Evolutionary conservation across 192 early-diverging fungal genomes (phyloP).

Genomic region (Helicostylum pulchrum): DNA sequence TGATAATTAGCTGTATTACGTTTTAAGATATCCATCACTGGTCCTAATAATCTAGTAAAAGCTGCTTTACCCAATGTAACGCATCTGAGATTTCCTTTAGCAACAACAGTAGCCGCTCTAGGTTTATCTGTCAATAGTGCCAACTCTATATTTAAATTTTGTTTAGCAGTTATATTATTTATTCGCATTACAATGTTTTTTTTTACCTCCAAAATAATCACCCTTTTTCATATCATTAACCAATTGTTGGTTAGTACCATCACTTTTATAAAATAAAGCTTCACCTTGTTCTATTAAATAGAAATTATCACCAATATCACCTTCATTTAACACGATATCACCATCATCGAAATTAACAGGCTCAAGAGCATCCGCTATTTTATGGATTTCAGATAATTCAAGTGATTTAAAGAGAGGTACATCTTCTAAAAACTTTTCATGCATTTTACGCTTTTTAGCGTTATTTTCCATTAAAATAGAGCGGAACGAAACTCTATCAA

Average conservation of each 20-base stretch:
- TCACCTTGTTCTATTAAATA: slow-evolving; percentile 68
- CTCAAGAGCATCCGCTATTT: slow-evolving; percentile 72
- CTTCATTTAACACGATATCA: slow-evolving; percentile 60
- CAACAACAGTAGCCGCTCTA: slow-evolving; percentile 81
- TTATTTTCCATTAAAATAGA: slow-evolving; percentile 32
- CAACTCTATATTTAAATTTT: slow-evolving; percentile 60
- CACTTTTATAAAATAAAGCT: slow-evolving; percentile 35
- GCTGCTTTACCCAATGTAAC: slow-evolving; percentile 91
- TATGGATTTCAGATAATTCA: slow-evolving; percentile 50
- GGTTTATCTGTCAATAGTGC: slow-evolving; percentile 90
- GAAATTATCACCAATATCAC: slow-evolving; percentile 65
- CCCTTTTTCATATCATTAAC: slow-evolving; percentile 45
- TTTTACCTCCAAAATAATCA: slow-evolving; percentile 77
- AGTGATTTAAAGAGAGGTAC: slow-evolving; percentile 32
- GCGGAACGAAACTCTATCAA: slow-evolving; percentile 40
- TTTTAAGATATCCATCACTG: slow-evolving; percentile 92
- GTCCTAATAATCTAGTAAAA: slow-evolving; percentile 90
- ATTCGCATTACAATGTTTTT: too few relatives aligned
- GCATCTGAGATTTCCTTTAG: slow-evolving; percentile 88
- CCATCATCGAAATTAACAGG: slow-evolving; percentile 54
- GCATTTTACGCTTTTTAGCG: slow-evolving; percentile 35
- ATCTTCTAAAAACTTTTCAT: slow-evolving; percentile 35
- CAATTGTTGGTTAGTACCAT: slow-evolving; percentile 49
- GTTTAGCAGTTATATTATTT: neutral
- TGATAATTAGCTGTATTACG: slow-evolving; percentile 90